Conservation (phyloP, 164 flowering plant genomes). For the Cinnamomum chago region DNA sequence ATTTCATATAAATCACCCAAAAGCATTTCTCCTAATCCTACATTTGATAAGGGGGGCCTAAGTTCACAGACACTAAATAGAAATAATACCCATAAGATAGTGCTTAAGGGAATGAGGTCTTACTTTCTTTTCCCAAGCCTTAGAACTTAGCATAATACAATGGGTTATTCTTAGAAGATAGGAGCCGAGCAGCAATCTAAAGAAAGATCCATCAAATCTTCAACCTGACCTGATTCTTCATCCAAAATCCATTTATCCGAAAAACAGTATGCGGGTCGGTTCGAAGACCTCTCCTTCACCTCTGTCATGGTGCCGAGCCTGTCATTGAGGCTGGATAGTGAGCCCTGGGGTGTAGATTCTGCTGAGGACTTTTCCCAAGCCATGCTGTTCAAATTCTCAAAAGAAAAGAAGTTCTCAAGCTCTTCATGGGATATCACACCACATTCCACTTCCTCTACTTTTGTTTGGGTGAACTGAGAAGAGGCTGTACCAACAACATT, state of each 20-base stretch:
- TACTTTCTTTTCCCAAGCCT: no score
- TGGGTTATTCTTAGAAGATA: constrained; percentile 36
- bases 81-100: no score
- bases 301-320: constrained; percentile 7
- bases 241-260: constrained; percentile 32
- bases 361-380: constrained; percentile 41
- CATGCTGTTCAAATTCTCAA: constrained; percentile 40
- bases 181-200: constrained; percentile 19
- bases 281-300: constrained; percentile 3
- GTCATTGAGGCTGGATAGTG: constrained; percentile 7
- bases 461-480: constrained; percentile 7
- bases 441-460: constrained; percentile 18
- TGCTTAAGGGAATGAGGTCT: no score
- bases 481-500: neutral
- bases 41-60: no score
- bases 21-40: no score
- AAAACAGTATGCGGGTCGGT: constrained; percentile 17
- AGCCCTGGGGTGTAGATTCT: constrained; percentile 16
- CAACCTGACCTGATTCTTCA: constrained; percentile 21
- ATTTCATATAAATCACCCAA: no score
- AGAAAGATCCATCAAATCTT: constrained; percentile 54
- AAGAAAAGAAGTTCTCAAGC: constrained; percentile 45
- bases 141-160: no score
- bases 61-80: no score
- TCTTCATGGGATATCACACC: constrained; percentile 41